Evolutionary conservation across 805 yeast genomes (phyloP).

Genomic region (Yarrowia yakushimensis): DNA sequence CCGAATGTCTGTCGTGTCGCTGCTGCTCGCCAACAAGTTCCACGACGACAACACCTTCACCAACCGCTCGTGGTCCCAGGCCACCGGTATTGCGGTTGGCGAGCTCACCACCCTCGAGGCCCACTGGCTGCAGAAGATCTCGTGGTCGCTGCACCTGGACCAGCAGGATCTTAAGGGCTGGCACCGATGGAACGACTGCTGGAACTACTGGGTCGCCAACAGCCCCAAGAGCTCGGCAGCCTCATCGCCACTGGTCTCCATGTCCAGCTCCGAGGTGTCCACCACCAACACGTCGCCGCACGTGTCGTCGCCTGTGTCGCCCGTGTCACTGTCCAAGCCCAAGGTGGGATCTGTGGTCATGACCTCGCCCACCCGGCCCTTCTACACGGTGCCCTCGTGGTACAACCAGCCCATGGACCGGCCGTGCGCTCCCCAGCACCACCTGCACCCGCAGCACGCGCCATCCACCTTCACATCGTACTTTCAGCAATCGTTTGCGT

Average conservation of each 20-base stretch:
- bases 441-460: not conserved
- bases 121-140: conserved; percentile 58
- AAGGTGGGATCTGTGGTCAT: conserved; percentile 4
- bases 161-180: conserved; percentile 36
- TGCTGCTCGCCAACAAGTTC: conserved; percentile 86
- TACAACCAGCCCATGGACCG: conserved; percentile 26
- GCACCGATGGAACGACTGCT: conserved; percentile 38
- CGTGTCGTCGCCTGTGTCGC: conserved; percentile 14
- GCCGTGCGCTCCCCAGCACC: not conserved
- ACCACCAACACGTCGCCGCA: conserved; percentile 20
- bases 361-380: conserved; percentile 27
- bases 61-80: conserved; percentile 92
- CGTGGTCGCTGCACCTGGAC: conserved; percentile 55
- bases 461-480: conserved; percentile 27
- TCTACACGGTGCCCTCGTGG: conserved; percentile 34
- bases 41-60: conserved; percentile 96
- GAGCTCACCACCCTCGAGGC: conserved; percentile 66
- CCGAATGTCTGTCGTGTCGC: conserved; percentile 58
- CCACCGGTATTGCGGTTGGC: conserved; percentile 71
- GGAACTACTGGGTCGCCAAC: conserved; percentile 31
- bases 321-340: conserved; percentile 22
- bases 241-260: conserved; percentile 2
- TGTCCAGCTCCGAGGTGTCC: not conserved
- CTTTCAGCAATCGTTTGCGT: conserved; percentile 32
- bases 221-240: conserved; percentile 20